Conservation (phyloP, 2,329 filamentous ascomycete species). For the Ceratocystis cubensis region DNA sequence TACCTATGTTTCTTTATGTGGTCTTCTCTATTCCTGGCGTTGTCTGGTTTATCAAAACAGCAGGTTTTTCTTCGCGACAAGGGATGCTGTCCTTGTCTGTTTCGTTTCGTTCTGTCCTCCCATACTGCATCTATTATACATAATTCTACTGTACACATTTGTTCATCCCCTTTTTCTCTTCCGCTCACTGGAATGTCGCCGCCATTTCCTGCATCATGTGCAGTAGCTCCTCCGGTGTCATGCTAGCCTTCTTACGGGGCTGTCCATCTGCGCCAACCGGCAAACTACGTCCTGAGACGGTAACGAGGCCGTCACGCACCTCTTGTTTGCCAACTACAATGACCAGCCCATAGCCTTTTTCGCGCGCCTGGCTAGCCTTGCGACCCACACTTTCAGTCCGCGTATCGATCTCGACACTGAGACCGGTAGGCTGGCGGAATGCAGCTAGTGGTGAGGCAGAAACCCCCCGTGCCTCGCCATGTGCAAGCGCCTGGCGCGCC, state of each 20-base stretch:
- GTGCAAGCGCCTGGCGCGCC: conserved; percentile 22
- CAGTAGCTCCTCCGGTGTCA: conserved; percentile 36
- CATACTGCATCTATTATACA: conserved; percentile 10
- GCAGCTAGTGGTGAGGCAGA: conserved; percentile 27
- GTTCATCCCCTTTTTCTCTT: background rate
- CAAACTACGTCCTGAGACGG: conserved; percentile 33
- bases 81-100: background rate
- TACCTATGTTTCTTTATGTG: background rate
- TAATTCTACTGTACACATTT: conserved; percentile 16
- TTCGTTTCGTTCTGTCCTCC: background rate
- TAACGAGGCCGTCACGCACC: conserved; percentile 45
- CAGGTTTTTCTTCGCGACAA: background rate
- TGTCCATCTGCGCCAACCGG: conserved; percentile 21
- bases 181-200: conserved; percentile 36
- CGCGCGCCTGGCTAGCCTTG: conserved; percentile 61
- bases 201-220: conserved; percentile 35
- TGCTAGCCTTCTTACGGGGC: conserved; percentile 29
- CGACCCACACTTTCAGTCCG: conserved; percentile 49
- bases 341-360: conserved; percentile 60
- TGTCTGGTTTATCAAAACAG: conserved; percentile 1
- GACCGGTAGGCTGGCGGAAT: conserved; percentile 43
- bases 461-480: conserved; percentile 21
- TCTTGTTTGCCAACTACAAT: conserved; percentile 59
- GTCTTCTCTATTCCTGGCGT: conserved; percentile 10
- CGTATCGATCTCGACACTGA: conserved; percentile 59